phyloP scores from a whole-genome alignment of 176 grass and related monocot genomes.

The Oryza brachyantha region DNA sequence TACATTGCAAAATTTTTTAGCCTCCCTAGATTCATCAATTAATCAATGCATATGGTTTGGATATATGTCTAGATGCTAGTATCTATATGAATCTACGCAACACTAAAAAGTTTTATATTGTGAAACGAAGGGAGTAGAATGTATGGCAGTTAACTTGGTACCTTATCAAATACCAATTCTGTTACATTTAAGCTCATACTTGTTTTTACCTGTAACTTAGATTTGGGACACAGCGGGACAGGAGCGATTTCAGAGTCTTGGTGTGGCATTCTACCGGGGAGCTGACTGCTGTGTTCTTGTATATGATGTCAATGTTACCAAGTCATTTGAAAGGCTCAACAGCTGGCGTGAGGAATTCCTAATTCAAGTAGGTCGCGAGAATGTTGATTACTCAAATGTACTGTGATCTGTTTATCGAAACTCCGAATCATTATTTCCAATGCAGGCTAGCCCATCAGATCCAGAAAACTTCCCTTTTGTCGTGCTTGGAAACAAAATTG shows the following conservation, averaged over 20 bases:
- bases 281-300: slow-evolving; percentile 93
- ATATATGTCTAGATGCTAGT: no score
- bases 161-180: not conserved
- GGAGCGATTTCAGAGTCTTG: slow-evolving; percentile 95
- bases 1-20: no score
- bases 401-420: not conserved
- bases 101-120: no score
- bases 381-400: not conserved
- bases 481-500: slow-evolving; percentile 88
- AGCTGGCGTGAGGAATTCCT: slow-evolving; percentile 95
- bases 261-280: slow-evolving; percentile 91
- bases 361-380: slow-evolving; percentile 60
- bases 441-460: slow-evolving; percentile 88
- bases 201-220: slow-evolving; percentile 37
- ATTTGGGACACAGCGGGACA: slow-evolving; percentile 97
- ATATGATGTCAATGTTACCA: slow-evolving; percentile 92
- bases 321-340: slow-evolving; percentile 91
- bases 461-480: slow-evolving; percentile 93
- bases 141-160: not conserved
- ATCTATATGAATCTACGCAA: no score
- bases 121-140: no score
- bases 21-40: no score
- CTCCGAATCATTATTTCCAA: not conserved
- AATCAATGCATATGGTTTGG: no score
- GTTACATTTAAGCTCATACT: not conserved